Percentiles rank a stretch among this genome's conserved stretches.
Conservation (phyloP, 176 grass and related monocot genomes). For the Oryza nivara region DNA sequence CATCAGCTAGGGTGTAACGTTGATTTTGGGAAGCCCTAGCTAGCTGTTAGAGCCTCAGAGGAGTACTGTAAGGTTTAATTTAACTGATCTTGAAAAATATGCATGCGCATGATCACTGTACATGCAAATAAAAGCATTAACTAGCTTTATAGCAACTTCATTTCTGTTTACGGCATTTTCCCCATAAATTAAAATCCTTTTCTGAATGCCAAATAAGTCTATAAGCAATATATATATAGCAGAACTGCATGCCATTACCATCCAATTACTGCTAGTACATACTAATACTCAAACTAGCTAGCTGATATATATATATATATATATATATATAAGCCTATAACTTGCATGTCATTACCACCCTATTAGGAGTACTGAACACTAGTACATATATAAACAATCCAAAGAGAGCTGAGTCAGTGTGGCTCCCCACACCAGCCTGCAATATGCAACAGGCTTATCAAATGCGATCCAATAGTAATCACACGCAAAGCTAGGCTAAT, state of each 20-base stretch:
- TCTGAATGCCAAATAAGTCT: background rate
- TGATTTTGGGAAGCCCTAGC: background rate
- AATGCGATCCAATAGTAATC: background rate
- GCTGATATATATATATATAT: no score
- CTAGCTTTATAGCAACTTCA: background rate
- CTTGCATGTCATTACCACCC: no score
- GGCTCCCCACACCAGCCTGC: slow-evolving; percentile 18
- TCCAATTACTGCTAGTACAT: no score
- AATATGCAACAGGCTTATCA: slow-evolving; percentile 3
- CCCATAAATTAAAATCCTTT: background rate
- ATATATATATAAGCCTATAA: no score
- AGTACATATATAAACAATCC: no score
- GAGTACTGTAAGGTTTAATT: background rate
- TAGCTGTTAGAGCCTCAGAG: background rate
- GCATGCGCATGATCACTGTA: background rate
- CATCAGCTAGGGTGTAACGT: background rate
- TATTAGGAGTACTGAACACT: no score
- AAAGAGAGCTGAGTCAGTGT: no score
- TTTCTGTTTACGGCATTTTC: no score
- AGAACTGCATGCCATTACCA: no score
- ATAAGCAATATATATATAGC: no score
- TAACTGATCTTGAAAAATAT: background rate
- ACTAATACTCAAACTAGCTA: no score
- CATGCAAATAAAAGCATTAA: background rate
- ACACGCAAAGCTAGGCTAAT: slow-evolving; percentile 17